These are phyloP conservation scores for Isabelozyma pseudorhagii DNA, from an alignment of 805 yeast species.

Conservation along the genomic window DNA sequence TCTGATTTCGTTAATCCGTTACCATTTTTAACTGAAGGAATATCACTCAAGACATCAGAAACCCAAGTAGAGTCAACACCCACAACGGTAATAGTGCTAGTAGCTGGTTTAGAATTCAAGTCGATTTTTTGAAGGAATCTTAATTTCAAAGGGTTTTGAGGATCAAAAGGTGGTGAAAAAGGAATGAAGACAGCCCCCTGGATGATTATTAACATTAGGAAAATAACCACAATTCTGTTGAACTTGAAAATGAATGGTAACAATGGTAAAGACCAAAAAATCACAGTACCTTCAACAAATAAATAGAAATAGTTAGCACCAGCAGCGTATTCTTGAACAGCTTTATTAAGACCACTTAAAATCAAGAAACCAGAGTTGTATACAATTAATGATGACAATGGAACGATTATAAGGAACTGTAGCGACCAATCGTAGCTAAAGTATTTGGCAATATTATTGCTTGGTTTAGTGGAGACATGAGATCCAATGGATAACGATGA, in stretches of 20 bases:
- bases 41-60: slow-evolving; percentile 46
- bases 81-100: slow-evolving; percentile 41
- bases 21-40: slow-evolving; percentile 58
- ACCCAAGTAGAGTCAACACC: slow-evolving; percentile 51
- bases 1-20: slow-evolving; percentile 31
- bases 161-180: slow-evolving; percentile 57
- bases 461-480: slow-evolving; percentile 5
- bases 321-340: slow-evolving; percentile 61
- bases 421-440: slow-evolving; percentile 77
- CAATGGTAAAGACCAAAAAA: slow-evolving; percentile 44
- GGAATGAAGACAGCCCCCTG: slow-evolving; percentile 35
- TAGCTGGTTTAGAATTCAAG: slow-evolving; percentile 24
- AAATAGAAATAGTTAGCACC: slow-evolving; percentile 37
- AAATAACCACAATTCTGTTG: slow-evolving; percentile 46
- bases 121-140: slow-evolving; percentile 65
- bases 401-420: slow-evolving; percentile 68
- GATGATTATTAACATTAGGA: slow-evolving; percentile 36
- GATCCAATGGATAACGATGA: slow-evolving; percentile 20
- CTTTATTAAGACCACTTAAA: slow-evolving; percentile 64
- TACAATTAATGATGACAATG: slow-evolving; percentile 55
- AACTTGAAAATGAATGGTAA: slow-evolving; percentile 70
- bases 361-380: slow-evolving; percentile 54
- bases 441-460: slow-evolving; percentile 24
- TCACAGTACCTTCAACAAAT: slow-evolving; percentile 23
- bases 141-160: slow-evolving; percentile 63